Percentiles rank a stretch among this genome's conserved stretches.
Conservation (phyloP, 768 basidiomycete genomes). For the Leccinum subgranulosum region DNA sequence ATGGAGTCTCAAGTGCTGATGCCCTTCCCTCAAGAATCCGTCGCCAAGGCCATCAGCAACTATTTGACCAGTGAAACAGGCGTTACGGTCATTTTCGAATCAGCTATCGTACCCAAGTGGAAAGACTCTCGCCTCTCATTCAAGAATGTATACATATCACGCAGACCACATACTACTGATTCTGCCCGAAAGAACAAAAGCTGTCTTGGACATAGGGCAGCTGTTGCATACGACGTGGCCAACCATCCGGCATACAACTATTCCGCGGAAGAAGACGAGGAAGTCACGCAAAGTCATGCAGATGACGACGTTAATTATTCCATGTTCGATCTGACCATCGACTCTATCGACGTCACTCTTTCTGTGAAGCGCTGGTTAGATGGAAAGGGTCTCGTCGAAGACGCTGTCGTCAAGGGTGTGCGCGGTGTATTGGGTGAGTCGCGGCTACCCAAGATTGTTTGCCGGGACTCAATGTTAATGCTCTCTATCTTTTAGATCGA, state of each 20-base stretch:
- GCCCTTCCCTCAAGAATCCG: slow-evolving; percentile 51
- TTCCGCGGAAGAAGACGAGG: slow-evolving; percentile 59
- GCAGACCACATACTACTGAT: slow-evolving; percentile 49
- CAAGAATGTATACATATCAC: slow-evolving; percentile 93
- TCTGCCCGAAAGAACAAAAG: slow-evolving; percentile 16
- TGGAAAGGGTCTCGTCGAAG: slow-evolving; percentile 89
- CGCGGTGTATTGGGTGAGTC: slow-evolving; percentile 83
- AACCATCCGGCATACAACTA: slow-evolving; percentile 71
- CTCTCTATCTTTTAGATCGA: slow-evolving; percentile 57
- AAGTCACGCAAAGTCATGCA: slow-evolving; percentile 24
- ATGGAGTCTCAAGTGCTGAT: background rate
- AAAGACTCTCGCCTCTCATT: slow-evolving; percentile 94
- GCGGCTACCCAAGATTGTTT: background rate
- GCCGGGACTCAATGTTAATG: background rate
- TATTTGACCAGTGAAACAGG: slow-evolving; percentile 94
- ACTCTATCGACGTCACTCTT: slow-evolving; percentile 93
- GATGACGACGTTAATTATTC: slow-evolving; percentile 73
- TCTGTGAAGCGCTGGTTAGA: slow-evolving; percentile 92
- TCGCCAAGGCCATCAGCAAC: slow-evolving; percentile 86
- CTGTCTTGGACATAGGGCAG: slow-evolving; percentile 48
- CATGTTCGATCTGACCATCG: slow-evolving; percentile 90
- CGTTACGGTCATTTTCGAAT: slow-evolving; percentile 93
- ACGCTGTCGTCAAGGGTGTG: slow-evolving; percentile 91
- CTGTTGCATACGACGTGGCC: slow-evolving; percentile 72
- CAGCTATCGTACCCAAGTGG: slow-evolving; percentile 97